phyloP scores from a whole-genome alignment of 176 grass and related monocot genomes.

The Puya raimondii region DNA sequence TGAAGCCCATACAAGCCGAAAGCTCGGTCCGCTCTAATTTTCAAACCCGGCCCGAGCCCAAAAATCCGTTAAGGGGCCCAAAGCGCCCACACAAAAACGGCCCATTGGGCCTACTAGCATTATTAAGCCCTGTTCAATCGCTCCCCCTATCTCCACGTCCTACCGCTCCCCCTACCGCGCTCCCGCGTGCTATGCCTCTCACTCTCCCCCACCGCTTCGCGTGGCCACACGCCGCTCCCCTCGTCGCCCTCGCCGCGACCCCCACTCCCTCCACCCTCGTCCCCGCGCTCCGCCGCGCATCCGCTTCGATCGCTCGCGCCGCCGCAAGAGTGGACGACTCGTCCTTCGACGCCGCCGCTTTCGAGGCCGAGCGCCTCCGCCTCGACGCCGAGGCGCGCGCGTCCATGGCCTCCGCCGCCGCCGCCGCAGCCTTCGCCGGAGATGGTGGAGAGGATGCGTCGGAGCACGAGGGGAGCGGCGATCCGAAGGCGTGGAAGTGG shows the following conservation, averaged over 20 bases:
- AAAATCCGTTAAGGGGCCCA: too few relatives aligned
- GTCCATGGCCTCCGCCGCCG: conserved; percentile 36
- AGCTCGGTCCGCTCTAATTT: too few relatives aligned
- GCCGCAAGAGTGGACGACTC: conserved; percentile 1
- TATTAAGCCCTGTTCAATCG: too few relatives aligned
- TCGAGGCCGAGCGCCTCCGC: conserved; percentile 63
- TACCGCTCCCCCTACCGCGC: too few relatives aligned
- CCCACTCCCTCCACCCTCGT: not conserved
- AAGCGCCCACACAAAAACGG: too few relatives aligned
- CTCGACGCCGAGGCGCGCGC: conserved; percentile 69
- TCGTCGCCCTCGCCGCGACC: not conserved
- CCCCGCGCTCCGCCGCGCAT: conserved; percentile 8
- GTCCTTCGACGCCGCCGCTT: conserved; percentile 52
- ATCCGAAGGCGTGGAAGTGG: conserved; percentile 82
- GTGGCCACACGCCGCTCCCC: conserved; percentile 1
- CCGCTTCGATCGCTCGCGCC: not conserved
- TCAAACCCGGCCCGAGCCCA: too few relatives aligned
- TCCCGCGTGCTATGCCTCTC: not conserved
- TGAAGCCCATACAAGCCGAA: too few relatives aligned
- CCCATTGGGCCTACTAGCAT: too few relatives aligned
- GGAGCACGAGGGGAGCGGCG: conserved; percentile 6
- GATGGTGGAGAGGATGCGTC: conserved; percentile 5
- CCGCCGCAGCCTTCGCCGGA: not conserved
- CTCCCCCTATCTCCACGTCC: too few relatives aligned
- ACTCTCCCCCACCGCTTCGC: not conserved